Evolutionary conservation across 495 filamentous ascomycete genomes (phyloP).

Genomic region (Podospora australis): DNA sequence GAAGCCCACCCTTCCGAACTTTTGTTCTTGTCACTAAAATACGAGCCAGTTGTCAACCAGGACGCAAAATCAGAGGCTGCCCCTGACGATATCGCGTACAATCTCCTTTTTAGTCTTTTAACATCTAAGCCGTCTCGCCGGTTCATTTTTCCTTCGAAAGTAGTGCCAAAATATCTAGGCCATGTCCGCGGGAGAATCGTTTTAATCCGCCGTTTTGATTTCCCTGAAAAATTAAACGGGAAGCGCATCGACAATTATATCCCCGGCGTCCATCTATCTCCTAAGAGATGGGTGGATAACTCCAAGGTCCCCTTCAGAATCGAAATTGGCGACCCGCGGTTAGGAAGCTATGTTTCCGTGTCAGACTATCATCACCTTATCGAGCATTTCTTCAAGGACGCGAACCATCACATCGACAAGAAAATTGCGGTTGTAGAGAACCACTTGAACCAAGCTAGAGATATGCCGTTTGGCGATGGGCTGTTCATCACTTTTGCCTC

Average conservation of each 20-base stretch:
- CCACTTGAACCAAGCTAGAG: neutral
- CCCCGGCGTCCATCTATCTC: no score
- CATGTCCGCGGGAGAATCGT: slow-evolving; percentile 72
- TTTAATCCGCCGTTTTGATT: slow-evolving; percentile 65
- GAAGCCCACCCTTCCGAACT: slow-evolving; percentile 38
- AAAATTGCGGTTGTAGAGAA: neutral
- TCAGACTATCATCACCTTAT: no score
- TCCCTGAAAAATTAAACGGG: no score
- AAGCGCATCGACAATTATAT: slow-evolving; percentile 45
- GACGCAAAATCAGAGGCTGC: no score
- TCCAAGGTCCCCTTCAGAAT: no score
- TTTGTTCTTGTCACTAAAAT: neutral
- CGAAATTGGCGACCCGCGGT: no score
- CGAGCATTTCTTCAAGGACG: no score
- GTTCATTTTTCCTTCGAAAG: slow-evolving; percentile 56
- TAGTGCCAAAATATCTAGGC: slow-evolving; percentile 57
- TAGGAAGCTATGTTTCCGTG: no score
- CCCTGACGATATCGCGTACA: no score
- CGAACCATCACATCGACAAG: neutral
- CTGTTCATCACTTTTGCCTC: neutral
- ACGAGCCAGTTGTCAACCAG: no score
- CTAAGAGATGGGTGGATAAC: no score
- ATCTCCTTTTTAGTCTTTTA: no score
- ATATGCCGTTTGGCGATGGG: neutral
- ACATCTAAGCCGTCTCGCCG: slow-evolving; percentile 54